Evolutionary conservation across 2,329 filamentous ascomycete species (phyloP).

Genomic region (Pseudocercospora macadamiae): DNA sequence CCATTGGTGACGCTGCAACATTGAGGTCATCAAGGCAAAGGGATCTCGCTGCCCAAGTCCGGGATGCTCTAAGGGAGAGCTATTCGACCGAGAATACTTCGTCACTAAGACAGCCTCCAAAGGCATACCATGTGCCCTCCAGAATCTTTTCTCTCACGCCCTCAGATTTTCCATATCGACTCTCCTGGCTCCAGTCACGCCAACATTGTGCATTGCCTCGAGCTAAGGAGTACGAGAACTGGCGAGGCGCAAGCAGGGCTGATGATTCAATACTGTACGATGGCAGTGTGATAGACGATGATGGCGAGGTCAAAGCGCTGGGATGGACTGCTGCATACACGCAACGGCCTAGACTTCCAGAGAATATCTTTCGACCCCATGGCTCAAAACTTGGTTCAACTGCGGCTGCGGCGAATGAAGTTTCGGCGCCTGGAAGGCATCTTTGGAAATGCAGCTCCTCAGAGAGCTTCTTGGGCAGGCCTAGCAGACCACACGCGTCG

Average conservation of each 20-base stretch:
- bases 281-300: background rate
- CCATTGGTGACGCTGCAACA: too few relatives aligned
- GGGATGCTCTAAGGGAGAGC: background rate
- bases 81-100: background rate
- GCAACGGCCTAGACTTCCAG: too few relatives aligned
- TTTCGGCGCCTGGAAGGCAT: too few relatives aligned
- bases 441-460: too few relatives aligned
- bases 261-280: background rate
- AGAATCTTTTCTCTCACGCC: background rate
- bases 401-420: too few relatives aligned
- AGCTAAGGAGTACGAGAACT: background rate
- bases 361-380: too few relatives aligned
- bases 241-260: background rate
- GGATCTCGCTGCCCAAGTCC: background rate
- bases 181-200: background rate
- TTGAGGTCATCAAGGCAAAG: too few relatives aligned
- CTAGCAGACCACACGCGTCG: too few relatives aligned
- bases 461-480: too few relatives aligned
- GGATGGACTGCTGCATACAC: too few relatives aligned
- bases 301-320: background rate
- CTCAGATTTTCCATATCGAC: background rate
- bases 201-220: background rate
- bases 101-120: background rate
- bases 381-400: too few relatives aligned
- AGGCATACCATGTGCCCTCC: background rate